Evolutionary conservation across 306 rosid genomes (phyloP), one percentile per base, ranked within the genome.

Genomic region (Heteromeles arbutifolia): DNA sequence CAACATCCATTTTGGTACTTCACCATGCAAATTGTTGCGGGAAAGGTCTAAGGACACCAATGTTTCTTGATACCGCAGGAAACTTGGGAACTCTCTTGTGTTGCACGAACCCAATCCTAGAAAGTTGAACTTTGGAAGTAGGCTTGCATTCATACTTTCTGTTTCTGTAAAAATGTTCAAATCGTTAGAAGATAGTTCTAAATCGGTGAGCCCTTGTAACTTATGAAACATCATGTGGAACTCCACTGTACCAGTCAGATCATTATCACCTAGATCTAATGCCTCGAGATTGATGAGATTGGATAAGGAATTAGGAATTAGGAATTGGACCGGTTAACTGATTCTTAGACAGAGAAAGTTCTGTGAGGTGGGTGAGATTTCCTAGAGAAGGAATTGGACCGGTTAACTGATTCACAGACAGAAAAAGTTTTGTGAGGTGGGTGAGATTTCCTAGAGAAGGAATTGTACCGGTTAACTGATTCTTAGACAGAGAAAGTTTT

Each of bases 241-340:
- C 58, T 53, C 24, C 9, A 53, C 58, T 15, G n/a, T 2, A 2
- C 75, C 75, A 59, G 21, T 58, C 15, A 77, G 58, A 2, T 8
- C 1, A 28, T 77, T 68, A 0, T 0, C 0, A 68, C 0, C 0
- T 1, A 68, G 63, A 14, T 2, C 1, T 0, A 59, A 63, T 69
- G 9, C n/a, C n/a, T 53, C n/a, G n/a, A 53, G 58, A 18, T 71
- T 50, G 25, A 0, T 5, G 9, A 37, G 41, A 37, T 37, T 37
- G 41, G 41, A 37, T 37, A 37, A 37, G 41, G 41, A 37, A 37
- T 37, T 37, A 34, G 39, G 39, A 34, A 34, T 34, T 34, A 34
- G 2, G 39, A 34, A 34, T 34, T 34, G 4, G 9, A 34, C 9
- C 9, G 2, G 39, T 34, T 34, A 34, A 34, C 0, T 34, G 9